Percentiles rank a stretch among this genome's conserved stretches.
Conservation (phyloP, 306 rosid species). For the Hippophae gyantsensis region DNA sequence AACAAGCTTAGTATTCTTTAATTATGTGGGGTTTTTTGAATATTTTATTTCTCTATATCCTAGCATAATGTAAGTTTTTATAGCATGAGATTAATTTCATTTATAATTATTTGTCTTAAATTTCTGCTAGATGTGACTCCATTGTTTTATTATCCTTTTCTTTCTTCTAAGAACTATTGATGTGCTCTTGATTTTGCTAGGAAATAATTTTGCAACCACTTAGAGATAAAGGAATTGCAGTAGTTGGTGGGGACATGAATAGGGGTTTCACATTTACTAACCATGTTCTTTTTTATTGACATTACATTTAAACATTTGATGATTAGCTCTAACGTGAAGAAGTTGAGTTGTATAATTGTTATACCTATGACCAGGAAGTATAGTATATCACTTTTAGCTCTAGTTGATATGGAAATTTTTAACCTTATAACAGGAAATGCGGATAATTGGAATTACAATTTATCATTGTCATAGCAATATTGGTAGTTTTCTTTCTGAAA, state of each 20-base stretch:
- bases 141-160: not conserved
- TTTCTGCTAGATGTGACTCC: not conserved
- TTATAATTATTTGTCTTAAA: too few relatives aligned
- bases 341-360: not conserved
- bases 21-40: not conserved
- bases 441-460: too few relatives aligned
- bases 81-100: too few relatives aligned
- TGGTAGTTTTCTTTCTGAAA: too few relatives aligned
- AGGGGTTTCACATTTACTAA: constrained; percentile 79
- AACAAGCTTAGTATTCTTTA: constrained; percentile 66
- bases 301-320: not conserved
- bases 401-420: too few relatives aligned
- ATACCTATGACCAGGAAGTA: too few relatives aligned
- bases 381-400: too few relatives aligned
- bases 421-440: too few relatives aligned
- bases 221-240: constrained; percentile 76
- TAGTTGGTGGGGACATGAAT: constrained; percentile 81
- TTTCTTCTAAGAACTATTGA: not conserved
- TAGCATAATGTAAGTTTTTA: too few relatives aligned
- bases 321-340: not conserved
- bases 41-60: not conserved
- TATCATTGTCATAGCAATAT: too few relatives aligned
- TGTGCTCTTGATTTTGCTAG: constrained; percentile 31
- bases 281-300: constrained; percentile 37
- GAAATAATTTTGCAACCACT: constrained; percentile 94